A percentile compares a stretch with the other conserved stretches of the same genome.
phyloP scores from a whole-genome alignment of 2,329 filamentous ascomycete species.

The Sarocladiaceae sp. region DNA sequence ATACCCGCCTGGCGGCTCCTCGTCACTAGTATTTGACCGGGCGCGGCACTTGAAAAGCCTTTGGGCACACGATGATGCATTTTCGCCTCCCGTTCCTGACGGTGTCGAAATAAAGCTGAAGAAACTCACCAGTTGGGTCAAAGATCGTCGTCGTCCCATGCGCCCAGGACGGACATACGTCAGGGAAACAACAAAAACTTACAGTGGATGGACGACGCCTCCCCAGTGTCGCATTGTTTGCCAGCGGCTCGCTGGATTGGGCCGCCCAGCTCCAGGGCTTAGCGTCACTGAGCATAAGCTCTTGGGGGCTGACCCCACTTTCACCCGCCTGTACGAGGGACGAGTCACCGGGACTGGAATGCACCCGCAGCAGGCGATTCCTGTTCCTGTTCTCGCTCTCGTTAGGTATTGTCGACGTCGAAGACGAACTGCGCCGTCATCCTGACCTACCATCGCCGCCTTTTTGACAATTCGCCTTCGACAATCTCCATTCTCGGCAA shows the following conservation, averaged over 20 bases:
- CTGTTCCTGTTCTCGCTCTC: slow-evolving; percentile 7
- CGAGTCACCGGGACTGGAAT: background rate
- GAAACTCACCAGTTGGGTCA: background rate
- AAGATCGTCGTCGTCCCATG: background rate
- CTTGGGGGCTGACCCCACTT: background rate
- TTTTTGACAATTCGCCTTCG: background rate
- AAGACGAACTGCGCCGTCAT: too few relatives aligned
- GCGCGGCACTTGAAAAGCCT: too few relatives aligned
- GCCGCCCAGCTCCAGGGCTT: slow-evolving; percentile 3
- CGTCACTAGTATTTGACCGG: too few relatives aligned
- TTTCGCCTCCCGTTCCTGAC: background rate
- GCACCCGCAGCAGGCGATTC: background rate
- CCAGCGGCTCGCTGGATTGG: background rate
- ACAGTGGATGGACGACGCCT: background rate
- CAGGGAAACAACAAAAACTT: background rate
- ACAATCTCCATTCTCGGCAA: background rate
- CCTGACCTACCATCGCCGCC: background rate
- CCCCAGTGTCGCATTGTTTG: background rate
- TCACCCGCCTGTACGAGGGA: background rate
- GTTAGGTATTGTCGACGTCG: background rate
- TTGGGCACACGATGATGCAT: too few relatives aligned
- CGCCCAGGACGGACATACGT: background rate
- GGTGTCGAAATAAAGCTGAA: background rate
- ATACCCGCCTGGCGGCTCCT: too few relatives aligned
- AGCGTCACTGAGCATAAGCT: slow-evolving; percentile 7